Base-by-base conservation (phyloP, 2,329 filamentous ascomycete genomes). In the Trichoderma pleuroti region DNA sequence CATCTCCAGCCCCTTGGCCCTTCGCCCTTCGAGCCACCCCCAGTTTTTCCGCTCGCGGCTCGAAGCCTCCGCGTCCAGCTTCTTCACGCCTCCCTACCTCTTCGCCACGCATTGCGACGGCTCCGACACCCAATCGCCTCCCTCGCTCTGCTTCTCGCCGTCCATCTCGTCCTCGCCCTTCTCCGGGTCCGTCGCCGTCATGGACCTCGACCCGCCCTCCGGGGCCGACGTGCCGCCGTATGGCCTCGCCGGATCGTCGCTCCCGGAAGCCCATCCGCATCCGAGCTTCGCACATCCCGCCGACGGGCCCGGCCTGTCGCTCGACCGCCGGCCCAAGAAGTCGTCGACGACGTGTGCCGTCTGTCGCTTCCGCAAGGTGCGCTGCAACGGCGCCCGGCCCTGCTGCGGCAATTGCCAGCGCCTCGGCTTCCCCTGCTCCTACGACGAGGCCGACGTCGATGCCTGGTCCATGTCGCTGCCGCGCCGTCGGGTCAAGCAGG, bases 371-470 rank as follows among this genome's bases (percentile, higher is more conserved):
- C 85, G 86, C 76, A 88, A 89, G 78, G 87, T 89, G 24, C 86
- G 86, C 61, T 89, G 87, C 79, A 86, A 88, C 75, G 85, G 86
- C 42, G 81, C 83, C 14, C 84, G 84, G 52, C 81, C 84, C 63
- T 79, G 86, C 71, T 89, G 87, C 77, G 84, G 85, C 78, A 88
- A 88, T 78, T 89, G 87, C 78, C 85, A 87, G 73, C 84, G 87
- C 24, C 83, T 89, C 57, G 86, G 85, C 61, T 88, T 88, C 74
- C 81, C 83, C 8, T 89, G 87, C 76, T 86, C 86, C 9, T 88
- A 87, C 75, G 85, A 87, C 71, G 85, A 87, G 67, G 80, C 78
- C 60, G 80, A 81, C 68, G 74, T 81, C 34, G 81, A 82, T 14
- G 76, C 81, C 59, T 82, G 84, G 74, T 81, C 81, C 39, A 77